Conservation (phyloP, 192 early-diverging fungal genomes). For the Helicostylum pulchrum region DNA sequence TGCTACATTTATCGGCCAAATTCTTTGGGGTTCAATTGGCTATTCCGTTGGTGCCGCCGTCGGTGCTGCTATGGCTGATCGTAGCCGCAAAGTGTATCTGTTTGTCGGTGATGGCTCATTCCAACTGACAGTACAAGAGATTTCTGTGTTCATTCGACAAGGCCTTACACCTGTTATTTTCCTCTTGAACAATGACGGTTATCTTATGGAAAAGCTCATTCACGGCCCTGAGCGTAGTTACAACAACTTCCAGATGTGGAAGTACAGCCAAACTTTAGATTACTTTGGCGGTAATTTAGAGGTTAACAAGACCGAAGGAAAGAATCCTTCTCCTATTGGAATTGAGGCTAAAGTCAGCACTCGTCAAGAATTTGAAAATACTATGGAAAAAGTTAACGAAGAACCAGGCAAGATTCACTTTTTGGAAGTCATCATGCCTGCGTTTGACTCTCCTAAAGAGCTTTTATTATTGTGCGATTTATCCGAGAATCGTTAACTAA, state of each 20-base stretch:
- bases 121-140: slow-evolving; percentile 46
- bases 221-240: slow-evolving; percentile 45
- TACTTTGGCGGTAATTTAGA: slow-evolving; percentile 37
- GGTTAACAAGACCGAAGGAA: slow-evolving; percentile 18
- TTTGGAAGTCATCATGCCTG: slow-evolving; percentile 44
- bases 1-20: slow-evolving; percentile 39
- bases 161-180: slow-evolving; percentile 46
- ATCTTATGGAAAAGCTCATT: slow-evolving; percentile 47
- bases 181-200: slow-evolving; percentile 52
- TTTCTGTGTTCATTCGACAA: slow-evolving; percentile 46
- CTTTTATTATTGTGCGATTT: slow-evolving; percentile 22
- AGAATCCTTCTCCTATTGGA: slow-evolving; percentile 22
- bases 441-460: slow-evolving; percentile 44
- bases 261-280: slow-evolving; percentile 41
- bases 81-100: slow-evolving; percentile 37
- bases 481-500: slow-evolving; percentile 19
- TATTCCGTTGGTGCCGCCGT: slow-evolving; percentile 40
- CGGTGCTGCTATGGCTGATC: slow-evolving; percentile 41
- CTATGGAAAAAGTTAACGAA: slow-evolving; percentile 26
- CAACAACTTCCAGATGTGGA: slow-evolving; percentile 47
- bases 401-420: slow-evolving; percentile 41
- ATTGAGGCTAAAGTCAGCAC: slow-evolving; percentile 24
- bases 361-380: slow-evolving; percentile 38
- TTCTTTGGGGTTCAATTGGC: slow-evolving; percentile 32
- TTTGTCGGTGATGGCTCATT: slow-evolving; percentile 53